Percentiles rank a stretch among this genome's conserved stretches.
These are phyloP conservation scores for Lactarius akahatsu DNA, from an alignment of 768 basidiomycete genomes.

Conservation along the genomic window DNA sequence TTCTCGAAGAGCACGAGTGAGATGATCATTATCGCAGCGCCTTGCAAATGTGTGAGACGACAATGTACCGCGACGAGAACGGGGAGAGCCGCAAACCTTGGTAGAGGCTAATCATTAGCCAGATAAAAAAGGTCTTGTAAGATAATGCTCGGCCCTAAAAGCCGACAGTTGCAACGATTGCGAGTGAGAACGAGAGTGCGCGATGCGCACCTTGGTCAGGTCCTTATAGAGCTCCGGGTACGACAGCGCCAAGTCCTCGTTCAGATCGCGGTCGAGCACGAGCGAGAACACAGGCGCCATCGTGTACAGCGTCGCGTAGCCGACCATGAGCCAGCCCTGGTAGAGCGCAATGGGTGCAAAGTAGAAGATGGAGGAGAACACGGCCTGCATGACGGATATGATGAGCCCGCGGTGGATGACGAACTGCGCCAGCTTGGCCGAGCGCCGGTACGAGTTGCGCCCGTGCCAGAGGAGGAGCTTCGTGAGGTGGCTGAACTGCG, in stretches of 20 bases:
- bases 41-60: constrained; percentile 41
- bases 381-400: constrained; percentile 97
- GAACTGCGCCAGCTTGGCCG: constrained; percentile 96
- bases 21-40: constrained; percentile 98
- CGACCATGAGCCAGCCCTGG: constrained; percentile 97
- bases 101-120: constrained; percentile 96
- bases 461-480: constrained; percentile 99
- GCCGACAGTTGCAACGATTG: constrained; percentile 6
- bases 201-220: constrained; percentile 72
- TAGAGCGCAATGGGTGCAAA: constrained; percentile 97
- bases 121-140: constrained; percentile 97
- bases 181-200: not conserved
- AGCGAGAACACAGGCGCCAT: constrained; percentile 99
- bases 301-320: constrained; percentile 94
- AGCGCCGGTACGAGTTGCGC: constrained; percentile 96
- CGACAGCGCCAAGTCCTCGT: constrained; percentile 88
- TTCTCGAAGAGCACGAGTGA: constrained; percentile 95
- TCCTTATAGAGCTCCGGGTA: constrained; percentile 99
- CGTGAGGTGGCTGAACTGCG: constrained; percentile 92
- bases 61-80: constrained; percentile 11
- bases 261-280: constrained; percentile 93
- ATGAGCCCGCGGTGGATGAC: constrained; percentile 97
- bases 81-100: constrained; percentile 58
- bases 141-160: constrained; percentile 88
- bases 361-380: constrained; percentile 90